Percentiles rank a stretch among this genome's conserved stretches.
Conservation (phyloP, 192 early-diverging fungal genomes). For the Chytriomyces confervae region DNA sequence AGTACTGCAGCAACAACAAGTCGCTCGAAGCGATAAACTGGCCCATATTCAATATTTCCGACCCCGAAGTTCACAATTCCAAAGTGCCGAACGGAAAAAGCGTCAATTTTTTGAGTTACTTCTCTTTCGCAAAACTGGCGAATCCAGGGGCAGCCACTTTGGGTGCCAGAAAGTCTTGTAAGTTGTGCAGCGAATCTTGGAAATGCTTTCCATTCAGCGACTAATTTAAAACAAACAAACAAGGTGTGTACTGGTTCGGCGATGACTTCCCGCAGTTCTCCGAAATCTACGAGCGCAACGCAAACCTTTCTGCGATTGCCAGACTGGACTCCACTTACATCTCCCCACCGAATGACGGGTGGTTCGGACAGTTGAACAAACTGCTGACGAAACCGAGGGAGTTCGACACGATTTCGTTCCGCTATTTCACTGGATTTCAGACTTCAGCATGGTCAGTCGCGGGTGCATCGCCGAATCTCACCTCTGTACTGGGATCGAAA, state of each 20-base stretch:
- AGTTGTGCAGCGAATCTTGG: too few relatives aligned
- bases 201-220: too few relatives aligned
- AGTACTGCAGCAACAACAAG: constrained; percentile 44
- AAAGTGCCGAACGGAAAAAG: constrained; percentile 1
- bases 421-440: constrained; percentile 8
- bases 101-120: neutral
- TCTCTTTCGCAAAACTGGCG: neutral
- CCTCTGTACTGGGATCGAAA: neutral
- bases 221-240: neutral
- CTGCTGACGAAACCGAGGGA: neutral
- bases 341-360: constrained; percentile 9
- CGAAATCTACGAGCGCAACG: constrained; percentile 20
- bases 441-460: constrained; percentile 11
- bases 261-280: constrained; percentile 15
- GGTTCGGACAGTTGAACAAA: constrained; percentile 1
- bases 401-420: neutral
- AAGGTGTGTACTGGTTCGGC: constrained; percentile 22
- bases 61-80: neutral
- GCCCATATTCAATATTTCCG: constrained; percentile 37
- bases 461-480: neutral
- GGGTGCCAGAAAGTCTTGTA: neutral
- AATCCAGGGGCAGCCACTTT: neutral
- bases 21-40: constrained; percentile 36
- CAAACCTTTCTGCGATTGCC: constrained; percentile 20
- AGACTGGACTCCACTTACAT: constrained; percentile 21